These are phyloP conservation scores for Pontederia crassipes DNA, from an alignment of 176 grass and related monocot genomes.

Conservation along the genomic window DNA sequence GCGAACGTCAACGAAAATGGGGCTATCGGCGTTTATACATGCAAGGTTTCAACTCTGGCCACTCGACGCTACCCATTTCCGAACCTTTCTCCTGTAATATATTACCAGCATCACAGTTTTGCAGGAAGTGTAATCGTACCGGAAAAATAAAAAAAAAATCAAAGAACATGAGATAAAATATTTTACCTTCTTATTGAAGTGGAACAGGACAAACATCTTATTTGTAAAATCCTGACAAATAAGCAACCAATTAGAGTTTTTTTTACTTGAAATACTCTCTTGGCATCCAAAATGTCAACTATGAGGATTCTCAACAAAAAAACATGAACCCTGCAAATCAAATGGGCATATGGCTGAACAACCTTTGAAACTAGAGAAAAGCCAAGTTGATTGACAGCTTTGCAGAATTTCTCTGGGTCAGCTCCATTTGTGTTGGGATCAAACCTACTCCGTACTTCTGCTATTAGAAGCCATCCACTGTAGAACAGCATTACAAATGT, in stretches of 20 bases:
- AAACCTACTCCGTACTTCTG: constrained; percentile 91
- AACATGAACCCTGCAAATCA: not conserved
- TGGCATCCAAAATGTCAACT: not conserved
- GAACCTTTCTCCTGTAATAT: constrained; percentile 47
- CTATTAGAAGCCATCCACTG: constrained; percentile 95
- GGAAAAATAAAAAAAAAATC: not conserved
- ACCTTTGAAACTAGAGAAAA: constrained; percentile 77
- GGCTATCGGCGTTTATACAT: constrained; percentile 66
- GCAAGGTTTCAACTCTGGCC: constrained; percentile 79
- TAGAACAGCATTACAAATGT: constrained; percentile 20
- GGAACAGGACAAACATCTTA: constrained; percentile 92
- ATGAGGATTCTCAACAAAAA: not conserved
- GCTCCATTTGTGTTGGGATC: constrained; percentile 82
- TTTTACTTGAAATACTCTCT: not conserved
- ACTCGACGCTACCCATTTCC: constrained; percentile 46
- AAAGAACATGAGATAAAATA: constrained; percentile 3
- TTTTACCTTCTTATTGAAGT: constrained; percentile 78
- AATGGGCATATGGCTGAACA: not conserved
- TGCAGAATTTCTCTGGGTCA: constrained; percentile 68
- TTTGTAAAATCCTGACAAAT: constrained; percentile 59
- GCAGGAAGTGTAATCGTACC: not conserved
- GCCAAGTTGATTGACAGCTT: constrained; percentile 70
- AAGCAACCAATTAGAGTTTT: constrained; percentile 7
- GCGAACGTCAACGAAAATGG: not conserved
- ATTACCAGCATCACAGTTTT: constrained; percentile 2